Base-by-base conservation (phyloP, 78 protist genomes). In the Cavenderia fasciculata region DNA sequence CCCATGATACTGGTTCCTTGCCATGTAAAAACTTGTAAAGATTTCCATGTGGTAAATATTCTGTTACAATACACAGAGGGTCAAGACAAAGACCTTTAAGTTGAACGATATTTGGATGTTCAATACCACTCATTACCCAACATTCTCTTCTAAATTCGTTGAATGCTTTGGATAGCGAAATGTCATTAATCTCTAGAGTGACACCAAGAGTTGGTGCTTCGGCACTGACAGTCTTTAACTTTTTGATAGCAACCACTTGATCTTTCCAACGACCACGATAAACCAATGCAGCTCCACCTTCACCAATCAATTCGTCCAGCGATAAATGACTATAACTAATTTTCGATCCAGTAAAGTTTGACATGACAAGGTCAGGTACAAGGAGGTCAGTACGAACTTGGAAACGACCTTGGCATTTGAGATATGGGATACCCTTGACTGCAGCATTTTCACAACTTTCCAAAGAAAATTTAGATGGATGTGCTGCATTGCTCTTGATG, bases 361-460 rank as follows among this genome's bases (percentile, higher is more conserved):
- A 74, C 87, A 90, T 77, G 0, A 74, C 86, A 8, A 90, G n/a
- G 70, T 90, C 94, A 6, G 94, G 94, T 19, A 90, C 94, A 1
- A 87, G 52, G 19, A 75, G 25, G 40, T 87, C 93, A 3, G 86
- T 68, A 27, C 93, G 19, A 7, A 87, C 86, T 21, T 69, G 46
- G 25, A 33, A 57, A 12, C 36, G 75, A 3, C 46, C 31, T 36
- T 68, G 73, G 44, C 94, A 89, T 27, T 89, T 75, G 10, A 89
- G 51, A 43, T 57, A 89, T 40, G 75, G 57, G 7, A 47, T 51
- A 33, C 94, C 94, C 27, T 75, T 74, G 4, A 89, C 86, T n/a
- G 94, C 94, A 0, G 94, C 94, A 63, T 63, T 73, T 54, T 89
- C 87, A 74, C 94, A 89, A 38, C 70, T 82, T 4, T 89, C 94